Conservation (phyloP, 2,329 filamentous ascomycete species). For the Ceratocystis ficicola region DNA sequence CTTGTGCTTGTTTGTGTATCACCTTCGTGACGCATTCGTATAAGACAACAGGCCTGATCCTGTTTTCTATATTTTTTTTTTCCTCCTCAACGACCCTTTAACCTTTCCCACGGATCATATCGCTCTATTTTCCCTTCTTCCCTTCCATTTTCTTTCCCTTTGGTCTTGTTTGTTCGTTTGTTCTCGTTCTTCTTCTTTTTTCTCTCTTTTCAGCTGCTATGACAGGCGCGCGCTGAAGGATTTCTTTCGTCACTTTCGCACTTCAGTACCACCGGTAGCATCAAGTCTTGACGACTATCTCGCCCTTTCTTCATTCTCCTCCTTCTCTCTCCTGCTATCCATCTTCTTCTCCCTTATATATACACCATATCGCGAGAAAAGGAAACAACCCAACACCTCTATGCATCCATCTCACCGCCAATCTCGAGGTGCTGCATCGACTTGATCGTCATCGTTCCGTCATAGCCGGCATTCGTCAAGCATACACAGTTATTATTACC, state of each 20-base stretch:
- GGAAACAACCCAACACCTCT: background rate
- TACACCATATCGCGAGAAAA: background rate
- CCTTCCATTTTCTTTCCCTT: background rate
- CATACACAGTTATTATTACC: background rate
- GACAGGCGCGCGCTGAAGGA: slow-evolving; percentile 2
- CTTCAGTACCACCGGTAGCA: slow-evolving; percentile 11
- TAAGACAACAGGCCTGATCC: slow-evolving; percentile 9
- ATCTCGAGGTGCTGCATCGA: slow-evolving; percentile 3
- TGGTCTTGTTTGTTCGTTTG: background rate
- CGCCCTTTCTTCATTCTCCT: background rate
- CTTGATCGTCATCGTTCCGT: slow-evolving; percentile 10
- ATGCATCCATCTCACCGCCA: slow-evolving; percentile 1
- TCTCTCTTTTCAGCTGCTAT: background rate
- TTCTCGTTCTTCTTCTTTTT: too few species aligned
- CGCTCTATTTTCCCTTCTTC: slow-evolving; percentile 9
- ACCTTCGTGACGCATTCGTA: slow-evolving; percentile 11
- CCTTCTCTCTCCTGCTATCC: background rate
- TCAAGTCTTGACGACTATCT: slow-evolving; percentile 8
- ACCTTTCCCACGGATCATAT: background rate
- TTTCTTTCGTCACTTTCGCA: slow-evolving; percentile 9
- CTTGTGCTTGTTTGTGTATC: background rate
- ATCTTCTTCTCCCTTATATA: background rate
- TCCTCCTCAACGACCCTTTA: background rate
- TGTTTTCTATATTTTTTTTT: slow-evolving; percentile 9
- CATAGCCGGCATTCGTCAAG: background rate